Evolutionary conservation across 495 filamentous ascomycete genomes (phyloP), one percentile per base, ranked within the genome.

Genomic region (Collariella sp.): DNA sequence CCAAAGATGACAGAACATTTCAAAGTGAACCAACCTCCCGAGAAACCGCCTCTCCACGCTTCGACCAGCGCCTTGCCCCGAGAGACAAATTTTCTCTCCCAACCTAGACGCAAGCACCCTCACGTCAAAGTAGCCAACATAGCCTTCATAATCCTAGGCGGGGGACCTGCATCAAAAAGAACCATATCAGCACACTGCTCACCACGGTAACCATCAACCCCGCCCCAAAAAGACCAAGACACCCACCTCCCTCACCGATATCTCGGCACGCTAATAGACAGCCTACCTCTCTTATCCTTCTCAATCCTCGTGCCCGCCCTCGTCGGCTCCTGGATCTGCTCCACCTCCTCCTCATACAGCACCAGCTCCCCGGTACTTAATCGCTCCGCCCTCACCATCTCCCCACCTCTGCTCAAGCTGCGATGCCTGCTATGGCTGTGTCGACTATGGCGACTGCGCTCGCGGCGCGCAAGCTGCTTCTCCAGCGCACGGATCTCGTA

Each of bases 241-340:
- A 57, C 64, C 52, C 2, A 35, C 18, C 46, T 69, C 67, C 64
- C 68, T 75, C 67, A 67, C 63, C 70, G 70, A 72, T 75, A 66
- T 67, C 72, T 79, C 68, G 81, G 78, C 71, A 81, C 68, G 69
- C 73, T 76, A 70, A 86, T 78, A 70, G 76, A 79, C 76, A 87
- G 76, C 84, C 77, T 89, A 94, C 90, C 87, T 85, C 80, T 88
- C 70, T 83, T 83, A 66, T 95, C 87, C 75, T 83, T 86, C 71
- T 86, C 83, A 58, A 93, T 73, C 61, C 88, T 79, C 19, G 85
- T 77, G 16, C 80, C 79, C 26, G 72, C 70, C 23, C 76, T 71
- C 13, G 13, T n/a, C 34, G 71, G 67, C 59, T 79, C 78, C 58
- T 71, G 72, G 46, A 81, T 70, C 60, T 61, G 61, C 73, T 81